A percentile compares a stretch with the other conserved stretches of the same genome.
Evolutionary conservation across 176 grass and related monocot species (phyloP).

Genomic region (Pontederia crassipes): DNA sequence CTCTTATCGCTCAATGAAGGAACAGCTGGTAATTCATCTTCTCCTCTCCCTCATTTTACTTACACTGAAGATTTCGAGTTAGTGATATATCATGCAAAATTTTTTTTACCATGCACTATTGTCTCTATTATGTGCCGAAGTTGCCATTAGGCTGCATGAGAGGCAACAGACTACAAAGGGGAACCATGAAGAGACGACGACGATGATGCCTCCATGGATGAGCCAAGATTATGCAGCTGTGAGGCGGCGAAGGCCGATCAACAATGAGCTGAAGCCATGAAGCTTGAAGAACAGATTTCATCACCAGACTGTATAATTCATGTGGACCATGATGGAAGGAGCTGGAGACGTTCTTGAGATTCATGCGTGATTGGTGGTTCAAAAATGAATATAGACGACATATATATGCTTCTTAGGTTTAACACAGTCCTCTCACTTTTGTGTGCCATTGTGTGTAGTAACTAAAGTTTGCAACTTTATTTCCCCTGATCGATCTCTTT

Average conservation of each 20-base stretch:
- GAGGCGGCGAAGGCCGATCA: conserved; percentile 28
- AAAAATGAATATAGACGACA: too few species aligned
- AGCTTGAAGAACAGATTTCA: neutral
- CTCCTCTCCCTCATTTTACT: neutral
- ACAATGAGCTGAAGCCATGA: conserved; percentile 32
- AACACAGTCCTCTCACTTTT: too few species aligned
- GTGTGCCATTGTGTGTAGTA: too few species aligned
- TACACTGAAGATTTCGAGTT: neutral
- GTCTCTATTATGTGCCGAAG: neutral
- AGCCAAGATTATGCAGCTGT: conserved; percentile 41
- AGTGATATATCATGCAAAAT: neutral
- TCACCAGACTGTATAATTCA: too few species aligned
- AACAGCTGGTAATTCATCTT: conserved; percentile 29
- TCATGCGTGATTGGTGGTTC: too few species aligned
- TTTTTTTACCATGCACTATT: neutral
- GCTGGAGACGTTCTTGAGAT: too few species aligned
- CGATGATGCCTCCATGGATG: conserved; percentile 32
- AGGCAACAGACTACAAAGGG: neutral
- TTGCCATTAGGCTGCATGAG: conserved; percentile 13
- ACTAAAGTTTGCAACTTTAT: too few species aligned
- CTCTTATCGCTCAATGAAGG: conserved; percentile 17
- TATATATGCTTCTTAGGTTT: too few species aligned
- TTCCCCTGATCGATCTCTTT: too few species aligned
- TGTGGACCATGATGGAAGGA: too few species aligned
- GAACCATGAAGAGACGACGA: conserved; percentile 5